These are phyloP conservation scores for Xylaria multiplex DNA, from an alignment of 2,329 filamentous ascomycete genomes.

Conservation along the genomic window DNA sequence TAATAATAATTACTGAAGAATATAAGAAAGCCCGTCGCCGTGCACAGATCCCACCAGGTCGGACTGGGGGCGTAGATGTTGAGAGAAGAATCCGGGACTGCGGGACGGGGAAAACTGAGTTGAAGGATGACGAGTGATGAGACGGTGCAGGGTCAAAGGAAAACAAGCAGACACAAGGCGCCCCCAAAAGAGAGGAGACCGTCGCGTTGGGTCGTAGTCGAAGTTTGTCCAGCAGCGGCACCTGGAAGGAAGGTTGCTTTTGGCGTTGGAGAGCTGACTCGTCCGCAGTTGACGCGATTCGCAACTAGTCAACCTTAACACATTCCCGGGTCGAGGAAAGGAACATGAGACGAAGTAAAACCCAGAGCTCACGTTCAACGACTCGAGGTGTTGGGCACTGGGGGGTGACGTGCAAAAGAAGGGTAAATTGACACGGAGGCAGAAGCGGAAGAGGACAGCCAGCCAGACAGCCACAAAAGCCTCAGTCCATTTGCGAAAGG, in stretches of 20 bases:
- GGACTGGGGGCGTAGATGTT: slow-evolving; percentile 7
- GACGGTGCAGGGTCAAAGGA: slow-evolving; percentile 18
- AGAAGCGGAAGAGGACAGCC: not conserved
- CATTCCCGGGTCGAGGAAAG: slow-evolving; percentile 24
- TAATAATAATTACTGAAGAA: not conserved
- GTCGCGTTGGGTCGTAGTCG: slow-evolving; percentile 44
- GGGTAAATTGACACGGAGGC: not conserved
- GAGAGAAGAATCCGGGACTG: not conserved
- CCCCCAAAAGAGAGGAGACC: slow-evolving; percentile 29
- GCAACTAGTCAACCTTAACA: slow-evolving; percentile 35
- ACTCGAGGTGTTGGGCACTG: slow-evolving; percentile 10
- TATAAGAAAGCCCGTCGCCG: not conserved
- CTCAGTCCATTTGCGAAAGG: slow-evolving; percentile 28
- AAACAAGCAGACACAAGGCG: not conserved
- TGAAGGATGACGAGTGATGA: slow-evolving; percentile 13
- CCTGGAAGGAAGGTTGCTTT: slow-evolving; percentile 43
- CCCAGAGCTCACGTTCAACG: slow-evolving; percentile 13
- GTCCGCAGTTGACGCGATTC: slow-evolving; percentile 25
- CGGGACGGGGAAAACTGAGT: slow-evolving; percentile 18
- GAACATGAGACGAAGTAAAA: slow-evolving; percentile 13
- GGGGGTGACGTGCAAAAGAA: slow-evolving; percentile 4
- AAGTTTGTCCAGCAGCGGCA: slow-evolving; percentile 40
- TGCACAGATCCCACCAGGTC: slow-evolving; percentile 12
- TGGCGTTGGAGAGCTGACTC: slow-evolving; percentile 38
- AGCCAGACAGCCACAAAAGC: slow-evolving; percentile 28